Base-by-base conservation (phyloP, 208 protist genomes). In the Leishmania mexicana region DNA sequence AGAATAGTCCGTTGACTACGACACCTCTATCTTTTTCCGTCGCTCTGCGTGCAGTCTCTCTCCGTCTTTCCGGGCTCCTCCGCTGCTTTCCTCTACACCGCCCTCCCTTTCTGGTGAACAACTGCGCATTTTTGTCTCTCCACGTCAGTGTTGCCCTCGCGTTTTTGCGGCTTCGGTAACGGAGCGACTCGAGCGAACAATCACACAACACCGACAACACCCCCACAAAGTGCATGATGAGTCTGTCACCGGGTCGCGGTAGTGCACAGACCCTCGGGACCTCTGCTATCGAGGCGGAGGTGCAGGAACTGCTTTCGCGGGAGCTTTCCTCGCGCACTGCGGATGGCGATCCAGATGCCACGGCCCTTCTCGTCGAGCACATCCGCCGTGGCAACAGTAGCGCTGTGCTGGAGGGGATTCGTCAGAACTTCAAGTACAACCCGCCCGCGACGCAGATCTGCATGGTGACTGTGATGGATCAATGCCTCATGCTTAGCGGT, bases 391-490 rank as follows among this genome's bases (percentile, higher is more conserved):
- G 93, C 57, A 91, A 85, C 62, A 86, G 85, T 17, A 65, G 79
- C 40, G n/a, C 88, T 31, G 93, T 98, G 19, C 80, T 96, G 49
- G 93, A 98, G 65, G 85, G 83, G 77, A 86, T 98, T 51, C 93
- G 92, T 58, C 85, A 93, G 53, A 77, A 92, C 81, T 88, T 98
- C 76, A 97, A 96, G 83, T 86, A 92, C 85, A 89, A 88, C 64
- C 75, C 90, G 3, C 87, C 92, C 8, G 67, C 68, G 68, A 89
- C 83, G 67, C 93, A 98, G 80, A 81, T 96, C 57, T 77, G 85
- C 42, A 88, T 90, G 79, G 84, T 98, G 79, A 88, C 82, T 8
- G 87, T 98, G 58, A 86, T 98, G 83, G 91, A 98, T 80, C 87
- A 95, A 72, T 90, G 91, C 76, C 78, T 95, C 68, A 83, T 93